Percentiles rank a stretch among this genome's conserved stretches.
Evolutionary conservation across 2,329 filamentous ascomycete genomes (phyloP).

Genomic region (Colletotrichum sp.): DNA sequence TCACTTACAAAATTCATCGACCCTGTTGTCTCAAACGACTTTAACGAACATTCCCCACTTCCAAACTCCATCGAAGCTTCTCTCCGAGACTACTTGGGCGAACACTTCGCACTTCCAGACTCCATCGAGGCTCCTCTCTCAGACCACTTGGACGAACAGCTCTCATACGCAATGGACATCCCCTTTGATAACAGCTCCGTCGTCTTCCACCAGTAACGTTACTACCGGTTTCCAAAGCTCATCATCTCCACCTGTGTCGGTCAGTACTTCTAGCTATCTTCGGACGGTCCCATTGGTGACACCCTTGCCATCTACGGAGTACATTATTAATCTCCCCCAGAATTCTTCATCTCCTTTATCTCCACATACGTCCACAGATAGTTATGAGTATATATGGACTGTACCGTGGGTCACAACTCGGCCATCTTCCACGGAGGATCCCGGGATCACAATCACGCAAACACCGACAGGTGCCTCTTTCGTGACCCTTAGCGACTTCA

Average conservation of each 20-base stretch:
- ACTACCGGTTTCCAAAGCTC: background rate
- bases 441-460: background rate
- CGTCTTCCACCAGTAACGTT: background rate
- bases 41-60: no score
- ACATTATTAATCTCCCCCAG: background rate
- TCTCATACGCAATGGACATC: background rate
- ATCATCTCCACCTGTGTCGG: background rate
- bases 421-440: background rate
- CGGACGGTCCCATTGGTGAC: background rate
- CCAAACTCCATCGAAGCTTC: no score
- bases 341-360: background rate
- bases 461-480: background rate
- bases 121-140: background rate
- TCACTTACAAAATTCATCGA: background rate
- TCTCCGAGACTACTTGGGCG: no score
- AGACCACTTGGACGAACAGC: background rate
- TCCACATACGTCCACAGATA: background rate
- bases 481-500: background rate
- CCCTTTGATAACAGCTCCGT: background rate
- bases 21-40: background rate
- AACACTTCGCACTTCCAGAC: background rate
- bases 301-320: background rate
- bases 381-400: background rate
- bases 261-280: background rate
- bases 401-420: background rate